Base-by-base conservation (phyloP, 2,329 filamentous ascomycete genomes). In the Aspergillus ochraceoroseus region DNA sequence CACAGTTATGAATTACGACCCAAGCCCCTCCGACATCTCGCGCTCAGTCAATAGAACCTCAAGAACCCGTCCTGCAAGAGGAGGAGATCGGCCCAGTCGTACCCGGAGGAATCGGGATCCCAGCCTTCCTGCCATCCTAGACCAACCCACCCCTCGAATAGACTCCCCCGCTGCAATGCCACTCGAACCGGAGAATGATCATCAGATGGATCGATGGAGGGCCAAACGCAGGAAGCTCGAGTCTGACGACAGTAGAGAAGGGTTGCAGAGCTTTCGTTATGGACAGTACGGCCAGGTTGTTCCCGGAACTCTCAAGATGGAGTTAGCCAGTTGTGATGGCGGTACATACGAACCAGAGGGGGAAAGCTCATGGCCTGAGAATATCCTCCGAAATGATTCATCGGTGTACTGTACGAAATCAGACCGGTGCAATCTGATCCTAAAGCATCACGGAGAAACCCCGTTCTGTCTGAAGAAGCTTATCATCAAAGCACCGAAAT, bases 381-480 rank as follows among this genome's bases (percentile, higher is more conserved):
- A 95, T 60, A 82, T 95, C 18, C 72, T 96, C 47, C 80, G 78
- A 52, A 82, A 89, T 60, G 87, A 96, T 63, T 73, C 74, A 43
- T 85, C 83, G 7, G 87, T 95, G 2, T 96, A 95, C 60, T 94
- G 88, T 65, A 94, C 88, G 25, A 86, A 90, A 61, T 82, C 80
- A n/a, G 84, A 84, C 46, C 78, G 81, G 43, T 95, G 88, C 68
- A 95, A 95, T 58, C 79, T 96, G 53, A 73, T 96, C 8, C 66
- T 96, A 41, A 79, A 80, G 43, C 90, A 96, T 61, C 80, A 84
- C 50, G 87, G 85, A 30, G 80, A 80, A 25, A 83, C 84, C 2
- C 79, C 85, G 0, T 96, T 96, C 56, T 85, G 78, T 39, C 67
- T 96, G 40, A 84, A 87, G 53, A 90, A 90, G 66, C 69, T 96